A percentile compares a stretch with the other conserved stretches of the same genome.
phyloP scores from a whole-genome alignment of 805 yeast genomes.

The Candida peoriensis region DNA sequence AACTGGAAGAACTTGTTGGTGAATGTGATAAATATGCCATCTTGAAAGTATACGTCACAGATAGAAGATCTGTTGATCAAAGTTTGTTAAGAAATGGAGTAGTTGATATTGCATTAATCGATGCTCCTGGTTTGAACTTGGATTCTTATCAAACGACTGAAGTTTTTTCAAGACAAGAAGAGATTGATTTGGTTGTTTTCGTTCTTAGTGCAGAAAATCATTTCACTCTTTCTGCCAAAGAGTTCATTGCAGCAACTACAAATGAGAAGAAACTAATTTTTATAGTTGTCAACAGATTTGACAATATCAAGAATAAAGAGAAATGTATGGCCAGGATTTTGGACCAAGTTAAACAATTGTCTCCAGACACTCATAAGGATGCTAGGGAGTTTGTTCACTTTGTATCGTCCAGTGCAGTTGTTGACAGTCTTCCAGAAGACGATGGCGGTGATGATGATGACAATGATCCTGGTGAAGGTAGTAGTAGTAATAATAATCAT shows the following conservation, averaged over 20 bases:
- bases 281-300: conserved; percentile 91
- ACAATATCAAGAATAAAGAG: conserved; percentile 74
- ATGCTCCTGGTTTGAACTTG: conserved; percentile 95
- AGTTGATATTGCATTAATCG: conserved; percentile 87
- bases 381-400: conserved; percentile 92
- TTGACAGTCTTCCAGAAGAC: conserved; percentile 31
- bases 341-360: conserved; percentile 76
- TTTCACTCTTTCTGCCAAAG: conserved; percentile 89
- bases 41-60: conserved; percentile 78
- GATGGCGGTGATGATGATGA: conserved; percentile 33
- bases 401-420: conserved; percentile 59
- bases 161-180: conserved; percentile 93
- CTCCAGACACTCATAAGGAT: conserved; percentile 89
- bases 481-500: conserved; percentile 23
- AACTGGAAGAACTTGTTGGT: conserved; percentile 65
- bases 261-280: conserved; percentile 88
- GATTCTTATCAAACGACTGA: conserved; percentile 93
- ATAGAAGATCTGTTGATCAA: conserved; percentile 57
- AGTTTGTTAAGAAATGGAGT: conserved; percentile 84
- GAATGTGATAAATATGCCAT: conserved; percentile 67
- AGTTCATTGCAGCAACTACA: conserved; percentile 85
- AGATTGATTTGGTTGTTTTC: conserved; percentile 91
- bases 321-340: conserved; percentile 73
- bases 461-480: conserved; percentile 33
- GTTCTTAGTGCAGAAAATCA: conserved; percentile 97